Evolutionary conservation across 1,139 yeast species (phyloP), one percentile per base, ranked within the genome.

Genomic region (Debaryomyces subglobosus): DNA sequence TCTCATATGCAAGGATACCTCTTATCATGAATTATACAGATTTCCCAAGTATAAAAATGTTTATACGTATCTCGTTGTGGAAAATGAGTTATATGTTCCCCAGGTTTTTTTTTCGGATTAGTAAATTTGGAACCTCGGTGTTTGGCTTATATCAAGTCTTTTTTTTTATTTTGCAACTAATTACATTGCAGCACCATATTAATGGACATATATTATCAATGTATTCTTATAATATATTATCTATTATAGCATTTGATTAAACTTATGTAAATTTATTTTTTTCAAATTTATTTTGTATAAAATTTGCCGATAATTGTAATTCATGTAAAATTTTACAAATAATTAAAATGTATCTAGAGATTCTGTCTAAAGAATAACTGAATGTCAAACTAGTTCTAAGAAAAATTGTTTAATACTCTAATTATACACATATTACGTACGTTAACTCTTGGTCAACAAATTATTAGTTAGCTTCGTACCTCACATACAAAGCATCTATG

Each of bases 401-500:
- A 9, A 12, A 5, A 27, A 12, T 21, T 35, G 25, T 35, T 21
- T 35, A 37, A 24, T 37, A 37, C 20, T 15, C 40, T 24, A 37
- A 37, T 24, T 37, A 37, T 37, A 37, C 32, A 37, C 20, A 37
- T 40, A 40, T 40, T 30, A 40, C 43, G 13, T 15, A 30, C 4
- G 5, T n/a, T 27, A 8, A 42, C 24, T 13, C 18, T 27, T 27
- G 36, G 15, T 18, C 36, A n/a, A 37, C 34, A 42, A n/a, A 20
- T 6, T 21, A 16, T 33, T 13, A 24, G 21, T 43, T 46, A 52
- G 36, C 47, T 49, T 81, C 82, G 58, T 87, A 86, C 46, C 91
- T 68, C 30, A 87, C 82, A 60, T 85, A 83, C 46, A 87, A 71
- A 42, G 87, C 91, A 65, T 86, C 92, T 18, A 85, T 77, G 60